Conservation (phyloP, 2,329 filamentous ascomycete genomes). For the Xylaria sp. region DNA sequence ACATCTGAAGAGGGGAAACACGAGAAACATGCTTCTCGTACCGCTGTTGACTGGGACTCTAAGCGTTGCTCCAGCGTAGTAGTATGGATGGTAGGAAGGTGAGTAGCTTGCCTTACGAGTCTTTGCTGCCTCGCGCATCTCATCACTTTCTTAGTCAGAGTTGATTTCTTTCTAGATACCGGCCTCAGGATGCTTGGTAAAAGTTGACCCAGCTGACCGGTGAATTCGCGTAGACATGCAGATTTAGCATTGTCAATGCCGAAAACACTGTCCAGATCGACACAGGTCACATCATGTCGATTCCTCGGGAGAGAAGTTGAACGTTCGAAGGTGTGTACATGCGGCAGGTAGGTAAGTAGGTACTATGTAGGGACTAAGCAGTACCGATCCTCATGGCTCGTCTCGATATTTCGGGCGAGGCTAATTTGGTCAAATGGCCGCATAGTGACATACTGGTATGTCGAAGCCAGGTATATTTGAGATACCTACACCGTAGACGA, state of each 20-base stretch:
- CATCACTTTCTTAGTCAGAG: background rate
- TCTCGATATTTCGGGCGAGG: slow-evolving; percentile 36
- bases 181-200: background rate
- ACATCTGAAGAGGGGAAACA: background rate
- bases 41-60: slow-evolving; percentile 12
- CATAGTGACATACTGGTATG: slow-evolving; percentile 12
- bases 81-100: background rate
- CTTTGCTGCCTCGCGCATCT: background rate
- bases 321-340: background rate
- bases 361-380: slow-evolving; percentile 19
- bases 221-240: background rate
- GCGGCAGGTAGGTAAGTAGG: background rate
- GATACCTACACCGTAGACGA: slow-evolving; percentile 14
- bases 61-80: background rate
- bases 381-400: slow-evolving; percentile 9
- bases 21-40: slow-evolving; percentile 1
- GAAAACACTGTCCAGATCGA: slow-evolving; percentile 14
- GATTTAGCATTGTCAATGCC: slow-evolving; percentile 2
- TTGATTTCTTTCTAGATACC: background rate
- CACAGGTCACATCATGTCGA: slow-evolving; percentile 12
- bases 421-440: slow-evolving; percentile 28
- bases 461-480: slow-evolving; percentile 31
- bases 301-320: background rate
- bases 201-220: background rate
- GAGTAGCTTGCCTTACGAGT: background rate